Base-by-base conservation (phyloP, 768 basidiomycete species). In the Phanerochaete sordida region DNA sequence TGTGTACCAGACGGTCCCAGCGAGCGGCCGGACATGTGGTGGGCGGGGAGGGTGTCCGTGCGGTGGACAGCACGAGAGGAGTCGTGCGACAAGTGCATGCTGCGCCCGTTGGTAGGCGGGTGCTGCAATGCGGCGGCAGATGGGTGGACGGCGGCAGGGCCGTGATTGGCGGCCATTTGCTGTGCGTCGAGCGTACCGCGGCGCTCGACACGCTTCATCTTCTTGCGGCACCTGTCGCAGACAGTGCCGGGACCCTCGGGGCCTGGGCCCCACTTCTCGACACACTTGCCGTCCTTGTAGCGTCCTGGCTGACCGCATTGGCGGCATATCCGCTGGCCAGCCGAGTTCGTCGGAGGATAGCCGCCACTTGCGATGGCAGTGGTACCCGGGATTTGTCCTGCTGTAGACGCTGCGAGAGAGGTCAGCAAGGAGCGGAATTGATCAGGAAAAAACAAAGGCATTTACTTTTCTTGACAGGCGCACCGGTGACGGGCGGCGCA, bases 251-350 rank as follows among this genome's bases (percentile, higher is more conserved):
- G 90, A 0, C 90, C 90, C 72, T 86, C 82, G 49, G 90, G 90
- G 3, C 90, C 90, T 24, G 90, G 90, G 1, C 90, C 90, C 90
- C 90, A 92, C 72, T 92, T 92, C 68, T 92, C 90, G 54, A 92
- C 90, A 69, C 90, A 92, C 65, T 90, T 90, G 9, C 86, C 88
- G 23, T 92, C 90, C 74, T 91, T 91, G 74, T 91, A 92, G 0
- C 90, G 76, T 0, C 90, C 90, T 0, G 84, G 76, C 45, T 86
- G 73, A 0, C 88, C 88, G 65, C 90, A 92, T 66, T 89, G 87
- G 6, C 89, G 76, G 69, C 90, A 91, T 50, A 88, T 90, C 24
- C 90, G 77, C 68, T 91, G 90, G 0, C 90, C 90, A 53, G 80
- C 76, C 1, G 79, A 62, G 52, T 75, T 74, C 15, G 68, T 69